phyloP scores from a whole-genome alignment of 2,329 filamentous ascomycete species.

The Exserohilum rostratum region DNA sequence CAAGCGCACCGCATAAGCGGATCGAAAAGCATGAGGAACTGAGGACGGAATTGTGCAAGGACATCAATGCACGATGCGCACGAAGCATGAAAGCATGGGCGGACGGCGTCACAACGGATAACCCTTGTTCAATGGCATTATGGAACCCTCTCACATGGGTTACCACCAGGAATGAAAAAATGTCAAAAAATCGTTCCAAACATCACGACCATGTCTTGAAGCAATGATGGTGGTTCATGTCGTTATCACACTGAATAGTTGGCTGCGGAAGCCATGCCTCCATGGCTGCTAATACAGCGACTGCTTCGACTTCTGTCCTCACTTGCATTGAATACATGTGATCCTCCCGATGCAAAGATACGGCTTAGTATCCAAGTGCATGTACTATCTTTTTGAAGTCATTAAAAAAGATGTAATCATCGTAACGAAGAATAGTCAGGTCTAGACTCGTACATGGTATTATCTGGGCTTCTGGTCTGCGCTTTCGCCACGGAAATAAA shows the following conservation, averaged over 20 bases:
- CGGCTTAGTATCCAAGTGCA: slow-evolving; percentile 56
- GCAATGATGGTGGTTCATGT: not conserved
- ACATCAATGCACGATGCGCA: slow-evolving; percentile 18
- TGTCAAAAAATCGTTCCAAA: slow-evolving; percentile 33
- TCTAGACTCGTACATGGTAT: slow-evolving; percentile 66
- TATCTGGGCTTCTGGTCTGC: slow-evolving; percentile 66
- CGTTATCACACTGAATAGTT: slow-evolving; percentile 5
- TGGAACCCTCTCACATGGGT: slow-evolving; percentile 31
- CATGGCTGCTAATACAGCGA: slow-evolving; percentile 12
- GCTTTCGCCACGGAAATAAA: slow-evolving; percentile 57
- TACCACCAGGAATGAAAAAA: slow-evolving; percentile 40
- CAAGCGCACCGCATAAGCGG: slow-evolving; percentile 51
- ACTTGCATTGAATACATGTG: slow-evolving; percentile 59
- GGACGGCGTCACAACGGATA: slow-evolving; percentile 42
- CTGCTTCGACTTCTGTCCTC: slow-evolving; percentile 14
- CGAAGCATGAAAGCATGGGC: slow-evolving; percentile 32
- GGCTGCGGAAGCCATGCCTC: not conserved
- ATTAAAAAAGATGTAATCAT: slow-evolving; percentile 63
- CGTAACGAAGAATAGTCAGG: slow-evolving; percentile 60
- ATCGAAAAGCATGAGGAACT: slow-evolving; percentile 9
- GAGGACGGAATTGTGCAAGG: slow-evolving; percentile 14
- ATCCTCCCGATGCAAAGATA: slow-evolving; percentile 66
- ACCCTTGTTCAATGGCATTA: slow-evolving; percentile 43
- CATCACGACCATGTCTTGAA: slow-evolving; percentile 4
- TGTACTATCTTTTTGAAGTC: slow-evolving; percentile 66